These are phyloP conservation scores for Colletotrichum acutatum DNA, from an alignment of 2,329 filamentous ascomycete species.

Conservation along the genomic window DNA sequence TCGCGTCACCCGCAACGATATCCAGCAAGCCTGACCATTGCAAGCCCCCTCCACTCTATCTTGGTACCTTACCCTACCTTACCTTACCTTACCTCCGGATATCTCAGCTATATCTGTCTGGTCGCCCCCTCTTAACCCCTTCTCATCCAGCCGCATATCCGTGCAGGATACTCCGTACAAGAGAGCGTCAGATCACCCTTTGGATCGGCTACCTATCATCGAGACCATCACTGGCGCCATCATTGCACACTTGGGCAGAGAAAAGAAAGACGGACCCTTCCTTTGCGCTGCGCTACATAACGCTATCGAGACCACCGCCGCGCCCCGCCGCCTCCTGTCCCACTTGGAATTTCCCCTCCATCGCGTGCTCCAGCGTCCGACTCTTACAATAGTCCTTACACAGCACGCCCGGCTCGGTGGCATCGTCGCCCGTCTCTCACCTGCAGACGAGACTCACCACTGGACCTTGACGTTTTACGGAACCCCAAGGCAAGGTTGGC, in stretches of 20 bases:
- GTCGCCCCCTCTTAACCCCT: not conserved
- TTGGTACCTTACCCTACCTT: not conserved
- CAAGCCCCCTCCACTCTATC: not conserved
- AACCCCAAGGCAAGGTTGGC: not conserved
- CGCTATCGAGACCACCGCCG: slow-evolving; percentile 11
- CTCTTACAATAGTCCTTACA: not conserved
- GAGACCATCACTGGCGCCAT: slow-evolving; percentile 20
- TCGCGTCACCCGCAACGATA: not conserved
- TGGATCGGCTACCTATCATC: not conserved
- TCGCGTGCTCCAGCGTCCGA: slow-evolving; percentile 2
- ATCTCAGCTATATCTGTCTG: not conserved
- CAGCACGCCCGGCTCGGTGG: not conserved
- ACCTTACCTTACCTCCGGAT: not conserved
- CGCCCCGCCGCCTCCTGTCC: slow-evolving; percentile 4
- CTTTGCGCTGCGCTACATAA: not conserved
- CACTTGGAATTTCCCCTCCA: not conserved
- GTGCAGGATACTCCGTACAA: not conserved
- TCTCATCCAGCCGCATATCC: slow-evolving; percentile 8
- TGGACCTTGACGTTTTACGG: not conserved
- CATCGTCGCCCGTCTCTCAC: not conserved
- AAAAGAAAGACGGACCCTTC: not conserved
- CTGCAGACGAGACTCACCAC: not conserved
- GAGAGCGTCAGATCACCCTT: not conserved
- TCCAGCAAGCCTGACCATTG: not conserved
- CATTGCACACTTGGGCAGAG: not conserved